These are phyloP conservation scores for Sugiyamaella qingdaonensis DNA, from an alignment of 805 yeast genomes.

Conservation along the genomic window DNA sequence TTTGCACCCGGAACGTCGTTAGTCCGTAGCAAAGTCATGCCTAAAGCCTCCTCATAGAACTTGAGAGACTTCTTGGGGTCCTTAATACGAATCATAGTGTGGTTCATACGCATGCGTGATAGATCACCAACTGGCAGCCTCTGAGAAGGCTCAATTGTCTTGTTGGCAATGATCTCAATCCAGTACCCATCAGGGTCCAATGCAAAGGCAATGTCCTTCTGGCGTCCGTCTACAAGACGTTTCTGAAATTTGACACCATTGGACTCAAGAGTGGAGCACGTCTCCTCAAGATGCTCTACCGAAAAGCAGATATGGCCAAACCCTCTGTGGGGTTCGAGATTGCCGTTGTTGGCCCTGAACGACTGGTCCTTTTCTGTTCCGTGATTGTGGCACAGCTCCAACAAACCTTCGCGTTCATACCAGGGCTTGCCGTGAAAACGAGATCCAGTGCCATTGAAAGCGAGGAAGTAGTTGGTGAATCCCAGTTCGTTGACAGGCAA, in stretches of 20 bases:
- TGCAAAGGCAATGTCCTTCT: conserved; percentile 87
- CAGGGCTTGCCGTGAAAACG: conserved; percentile 38
- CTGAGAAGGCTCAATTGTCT: conserved; percentile 36
- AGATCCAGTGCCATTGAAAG: conserved; percentile 45
- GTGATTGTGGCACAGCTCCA: conserved; percentile 80
- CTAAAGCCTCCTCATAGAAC: conserved; percentile 75
- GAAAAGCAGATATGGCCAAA: conserved; percentile 92
- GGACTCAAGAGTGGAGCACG: conserved; percentile 55
- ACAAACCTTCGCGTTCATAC: conserved; percentile 53
- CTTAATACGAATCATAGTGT: conserved; percentile 87
- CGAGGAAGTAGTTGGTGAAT: conserved; percentile 67
- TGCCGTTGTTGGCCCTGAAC: conserved; percentile 71
- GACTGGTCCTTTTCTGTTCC: conserved; percentile 59
- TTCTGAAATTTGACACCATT: conserved; percentile 75
- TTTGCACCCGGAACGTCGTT: conserved; percentile 60
- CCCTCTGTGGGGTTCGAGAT: conserved; percentile 78
- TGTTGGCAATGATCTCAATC: conserved; percentile 80
- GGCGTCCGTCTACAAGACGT: conserved; percentile 84
- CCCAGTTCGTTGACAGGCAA: conserved; percentile 51
- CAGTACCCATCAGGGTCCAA: conserved; percentile 96
- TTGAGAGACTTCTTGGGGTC: conserved; percentile 72
- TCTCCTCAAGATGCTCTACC: conserved; percentile 67
- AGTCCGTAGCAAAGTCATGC: conserved; percentile 66
- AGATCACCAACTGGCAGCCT: conserved; percentile 23
- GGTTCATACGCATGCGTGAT: conserved; percentile 60